Evolutionary conservation across 2,329 filamentous ascomycete genomes (phyloP).

Genomic region (Tolypocladium pustulatum): DNA sequence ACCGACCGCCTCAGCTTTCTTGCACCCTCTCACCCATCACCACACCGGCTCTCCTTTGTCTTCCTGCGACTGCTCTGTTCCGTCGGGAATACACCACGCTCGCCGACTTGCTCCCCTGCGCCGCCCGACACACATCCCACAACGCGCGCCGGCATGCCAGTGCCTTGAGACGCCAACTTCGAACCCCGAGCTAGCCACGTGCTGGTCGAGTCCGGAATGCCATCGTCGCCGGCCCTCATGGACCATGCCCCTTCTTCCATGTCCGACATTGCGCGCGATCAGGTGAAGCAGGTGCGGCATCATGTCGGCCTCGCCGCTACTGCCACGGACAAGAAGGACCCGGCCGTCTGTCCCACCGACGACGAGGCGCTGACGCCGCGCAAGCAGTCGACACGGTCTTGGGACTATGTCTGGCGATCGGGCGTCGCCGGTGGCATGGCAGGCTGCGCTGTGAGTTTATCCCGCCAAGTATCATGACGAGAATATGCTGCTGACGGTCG

Average conservation of each 20-base stretch:
- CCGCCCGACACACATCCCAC: not conserved
- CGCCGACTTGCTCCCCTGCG: not conserved
- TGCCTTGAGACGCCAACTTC: conserved; percentile 1
- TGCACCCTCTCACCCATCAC: not conserved
- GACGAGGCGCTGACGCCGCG: conserved; percentile 34
- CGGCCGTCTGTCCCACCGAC: conserved; percentile 38
- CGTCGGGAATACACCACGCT: not conserved
- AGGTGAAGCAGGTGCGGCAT: conserved; percentile 17
- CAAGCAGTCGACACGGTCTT: conserved; percentile 48
- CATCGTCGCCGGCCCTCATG: conserved; percentile 41
- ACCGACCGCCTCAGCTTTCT: not conserved
- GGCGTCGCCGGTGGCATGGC: conserved; percentile 82
- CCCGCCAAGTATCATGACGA: not conserved
- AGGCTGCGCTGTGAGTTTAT: conserved; percentile 69
- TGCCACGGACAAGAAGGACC: conserved; percentile 17
- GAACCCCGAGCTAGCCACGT: not conserved
- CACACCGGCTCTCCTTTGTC: not conserved
- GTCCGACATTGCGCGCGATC: conserved; percentile 36
- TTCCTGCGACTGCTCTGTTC: not conserved
- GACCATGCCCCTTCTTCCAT: conserved; percentile 44
- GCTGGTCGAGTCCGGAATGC: conserved; percentile 31
- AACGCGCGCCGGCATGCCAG: conserved; percentile 4
- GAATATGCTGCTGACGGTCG: conserved; percentile 2
- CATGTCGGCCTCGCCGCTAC: conserved; percentile 11
- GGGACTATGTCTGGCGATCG: conserved; percentile 76